phyloP scores from a whole-genome alignment of 2,329 filamentous ascomycete genomes.

The Colletotrichum tofieldiae region DNA sequence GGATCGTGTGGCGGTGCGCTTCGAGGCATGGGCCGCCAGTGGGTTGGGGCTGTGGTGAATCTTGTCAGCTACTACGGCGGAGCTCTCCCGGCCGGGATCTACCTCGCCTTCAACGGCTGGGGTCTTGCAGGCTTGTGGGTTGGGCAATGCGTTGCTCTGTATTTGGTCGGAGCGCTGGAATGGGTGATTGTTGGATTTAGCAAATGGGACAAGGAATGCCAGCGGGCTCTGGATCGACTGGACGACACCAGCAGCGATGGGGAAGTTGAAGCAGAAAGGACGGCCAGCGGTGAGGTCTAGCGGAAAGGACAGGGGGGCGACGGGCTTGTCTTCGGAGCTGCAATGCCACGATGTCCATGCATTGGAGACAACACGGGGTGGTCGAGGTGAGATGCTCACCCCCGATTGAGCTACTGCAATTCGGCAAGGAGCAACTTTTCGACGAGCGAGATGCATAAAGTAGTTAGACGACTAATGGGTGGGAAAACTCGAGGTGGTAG shows the following conservation, averaged over 20 bases:
- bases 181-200: conserved; percentile 86
- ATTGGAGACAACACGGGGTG: neutral
- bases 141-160: conserved; percentile 85
- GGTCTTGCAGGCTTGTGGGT: conserved; percentile 86
- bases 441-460: neutral
- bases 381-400: neutral
- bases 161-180: conserved; percentile 83
- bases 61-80: conserved; percentile 87
- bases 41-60: conserved; percentile 87
- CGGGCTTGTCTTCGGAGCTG: neutral
- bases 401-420: neutral
- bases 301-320: neutral
- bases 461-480: neutral
- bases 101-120: conserved; percentile 89
- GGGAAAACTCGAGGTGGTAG: neutral
- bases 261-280: conserved; percentile 1
- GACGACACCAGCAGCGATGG: conserved; percentile 59
- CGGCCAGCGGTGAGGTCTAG: neutral
- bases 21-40: conserved; percentile 88
- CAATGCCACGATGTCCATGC: neutral
- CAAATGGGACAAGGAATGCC: conserved; percentile 82
- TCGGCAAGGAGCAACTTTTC: neutral
- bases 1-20: conserved; percentile 87
- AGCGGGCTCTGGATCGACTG: conserved; percentile 80
- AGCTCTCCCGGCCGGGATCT: conserved; percentile 86